Evolutionary conservation across 495 filamentous ascomycete species (phyloP), one percentile per base, ranked within the genome.

Genomic region (Podospora pseudoanserina): DNA sequence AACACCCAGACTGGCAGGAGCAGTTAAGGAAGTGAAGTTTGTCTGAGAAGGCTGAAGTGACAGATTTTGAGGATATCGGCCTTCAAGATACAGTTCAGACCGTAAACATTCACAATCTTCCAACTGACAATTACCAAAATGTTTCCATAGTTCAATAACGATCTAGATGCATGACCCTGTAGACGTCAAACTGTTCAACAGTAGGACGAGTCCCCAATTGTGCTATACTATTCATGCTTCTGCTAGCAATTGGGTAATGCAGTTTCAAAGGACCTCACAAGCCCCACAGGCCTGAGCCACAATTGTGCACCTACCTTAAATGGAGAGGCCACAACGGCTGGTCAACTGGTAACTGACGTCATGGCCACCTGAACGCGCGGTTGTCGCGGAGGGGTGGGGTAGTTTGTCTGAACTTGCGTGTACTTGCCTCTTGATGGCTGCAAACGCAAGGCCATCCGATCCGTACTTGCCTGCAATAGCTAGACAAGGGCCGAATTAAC

Each of bases 391-490:
- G 23, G 39, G 9, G 39, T 49, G 39, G 39, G 39, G 39, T 49
- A 13, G 39, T 49, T 49, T 49, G 39, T 49, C 39, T 27, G 27
- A 30, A 61, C 23, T 18, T 61, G 27, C 30, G 20, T 20, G 16
- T 60, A 15, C 13, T 60, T 19, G 19, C 59, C n/a, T 30, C 59
- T 61, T 61, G 59, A 61, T 5, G 59, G 23, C 18, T 58, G 56
- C 56, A 58, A 58, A 61, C 20, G 26, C 59, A 61, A 61, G 27
- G 4, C 26, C 26, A 18, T 61, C 27, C 26, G 23, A 61, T 61
- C 59, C 59, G 26, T 61, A 61, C 59, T 18, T 61, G 27, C 26
- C 27, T 61, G 27, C 26, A 61, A 61, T 34, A 30, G 27, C 26
- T 26, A 23, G 30, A 6, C 39, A 49, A 49, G 39, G 39, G 39